These are phyloP conservation scores for Pneumocystis sp. DNA, from an alignment of 1,139 yeast species.

Conservation along the genomic window DNA sequence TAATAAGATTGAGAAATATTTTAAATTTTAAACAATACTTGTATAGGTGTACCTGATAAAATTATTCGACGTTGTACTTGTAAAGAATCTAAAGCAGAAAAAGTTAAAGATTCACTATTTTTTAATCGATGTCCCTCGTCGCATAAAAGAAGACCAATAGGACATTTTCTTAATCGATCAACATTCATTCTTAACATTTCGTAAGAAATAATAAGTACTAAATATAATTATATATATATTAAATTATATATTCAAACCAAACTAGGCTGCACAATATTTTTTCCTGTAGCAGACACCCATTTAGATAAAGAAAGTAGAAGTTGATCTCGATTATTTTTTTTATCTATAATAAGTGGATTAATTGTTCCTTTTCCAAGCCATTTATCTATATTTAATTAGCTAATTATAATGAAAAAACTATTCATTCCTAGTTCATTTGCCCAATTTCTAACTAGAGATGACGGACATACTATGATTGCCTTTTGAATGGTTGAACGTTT, in stretches of 20 bases:
- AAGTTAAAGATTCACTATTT: constrained; percentile 87
- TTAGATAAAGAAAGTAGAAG: constrained; percentile 54
- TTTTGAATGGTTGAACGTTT: constrained; percentile 62
- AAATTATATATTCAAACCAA: neutral
- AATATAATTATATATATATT: neutral
- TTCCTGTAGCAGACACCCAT: constrained; percentile 84
- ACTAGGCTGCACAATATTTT: constrained; percentile 63
- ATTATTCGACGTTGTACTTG: constrained; percentile 81
- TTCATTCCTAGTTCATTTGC: constrained; percentile 61
- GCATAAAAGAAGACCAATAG: constrained; percentile 77
- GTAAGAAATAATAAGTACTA: constrained; percentile 78
- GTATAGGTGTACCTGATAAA: constrained; percentile 93
- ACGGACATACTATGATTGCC: constrained; percentile 90
- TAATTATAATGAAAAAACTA: neutral
- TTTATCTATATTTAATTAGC: constrained; percentile 29
- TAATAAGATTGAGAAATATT: neutral
- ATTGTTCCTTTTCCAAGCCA: constrained; percentile 91
- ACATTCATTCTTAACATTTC: constrained; percentile 85
- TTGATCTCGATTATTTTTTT: constrained; percentile 57
- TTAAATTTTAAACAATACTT: constrained; percentile 21
- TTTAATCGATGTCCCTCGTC: constrained; percentile 95
- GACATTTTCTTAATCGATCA: constrained; percentile 57
- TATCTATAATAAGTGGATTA: constrained; percentile 84
- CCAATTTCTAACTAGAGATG: constrained; percentile 90
- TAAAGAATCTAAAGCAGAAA: constrained; percentile 69